phyloP scores from a whole-genome alignment of 1,284 basidiomycete species.

The Trametes versicolor region DNA sequence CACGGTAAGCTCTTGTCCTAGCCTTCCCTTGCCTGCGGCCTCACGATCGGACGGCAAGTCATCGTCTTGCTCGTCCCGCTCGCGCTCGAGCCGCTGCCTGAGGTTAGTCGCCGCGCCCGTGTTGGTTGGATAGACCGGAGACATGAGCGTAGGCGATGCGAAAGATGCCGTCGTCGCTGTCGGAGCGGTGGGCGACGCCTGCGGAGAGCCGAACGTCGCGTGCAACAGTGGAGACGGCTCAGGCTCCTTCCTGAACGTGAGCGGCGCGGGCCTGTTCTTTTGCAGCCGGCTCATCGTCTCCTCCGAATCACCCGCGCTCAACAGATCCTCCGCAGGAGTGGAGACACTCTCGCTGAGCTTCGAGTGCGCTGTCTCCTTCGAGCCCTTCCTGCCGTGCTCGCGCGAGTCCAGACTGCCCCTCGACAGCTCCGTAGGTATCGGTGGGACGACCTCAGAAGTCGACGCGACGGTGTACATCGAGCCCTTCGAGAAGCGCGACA shows the following conservation, averaged over 20 bases:
- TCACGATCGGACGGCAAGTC: conserved; percentile 12
- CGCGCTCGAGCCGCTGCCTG: conserved; percentile 49
- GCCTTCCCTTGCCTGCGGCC: conserved; percentile 18
- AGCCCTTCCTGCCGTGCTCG: conserved; percentile 21
- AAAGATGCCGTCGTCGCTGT: conserved; percentile 37
- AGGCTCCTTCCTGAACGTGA: conserved; percentile 30
- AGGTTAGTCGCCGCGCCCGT: conserved; percentile 47
- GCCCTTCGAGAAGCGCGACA: conserved; percentile 46
- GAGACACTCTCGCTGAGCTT: conserved; percentile 27
- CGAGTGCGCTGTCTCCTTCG: conserved; percentile 25
- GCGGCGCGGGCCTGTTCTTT: conserved; percentile 36
- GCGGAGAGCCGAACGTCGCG: conserved; percentile 61
- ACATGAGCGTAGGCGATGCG: conserved; percentile 35
- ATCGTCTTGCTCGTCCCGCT: conserved; percentile 30
- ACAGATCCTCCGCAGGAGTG: conserved; percentile 8
- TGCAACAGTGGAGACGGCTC: conserved; percentile 58
- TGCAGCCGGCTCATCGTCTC: conserved; percentile 23
- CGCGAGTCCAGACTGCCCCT: conserved; percentile 37
- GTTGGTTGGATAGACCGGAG: conserved; percentile 32
- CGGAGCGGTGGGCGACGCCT: conserved; percentile 47
- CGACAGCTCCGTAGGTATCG: conserved; percentile 44
- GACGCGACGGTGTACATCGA: conserved; percentile 42
- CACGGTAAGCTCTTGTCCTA: conserved; percentile 43
- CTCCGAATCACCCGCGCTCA: conserved; percentile 11
- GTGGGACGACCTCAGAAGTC: conserved; percentile 41